Evolutionary conservation across 2,329 filamentous ascomycete species (phyloP).

Genomic region (Penicillium sp.): DNA sequence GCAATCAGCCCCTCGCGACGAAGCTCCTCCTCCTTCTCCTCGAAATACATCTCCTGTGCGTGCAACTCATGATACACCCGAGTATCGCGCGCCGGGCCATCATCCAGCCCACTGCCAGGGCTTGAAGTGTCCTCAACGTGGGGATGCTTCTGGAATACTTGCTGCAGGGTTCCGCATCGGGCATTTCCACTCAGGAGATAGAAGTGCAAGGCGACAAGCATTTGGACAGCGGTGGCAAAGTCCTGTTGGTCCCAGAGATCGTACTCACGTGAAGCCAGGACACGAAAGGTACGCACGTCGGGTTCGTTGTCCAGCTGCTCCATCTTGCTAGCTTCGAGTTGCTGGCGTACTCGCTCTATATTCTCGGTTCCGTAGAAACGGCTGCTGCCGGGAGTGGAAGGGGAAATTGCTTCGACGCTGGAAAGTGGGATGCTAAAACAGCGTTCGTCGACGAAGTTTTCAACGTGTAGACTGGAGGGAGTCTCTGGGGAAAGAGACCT

Average conservation of each 20-base stretch:
- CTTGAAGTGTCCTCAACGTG: conserved; percentile 5
- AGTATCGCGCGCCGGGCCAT: conserved; percentile 1
- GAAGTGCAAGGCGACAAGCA: conserved; percentile 21
- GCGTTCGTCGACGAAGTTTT: background rate
- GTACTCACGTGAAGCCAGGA: conserved; percentile 27
- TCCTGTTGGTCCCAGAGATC: conserved; percentile 26
- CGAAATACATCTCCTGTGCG: conserved; percentile 10
- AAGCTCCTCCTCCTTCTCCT: conserved; percentile 12
- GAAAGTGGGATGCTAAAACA: background rate
- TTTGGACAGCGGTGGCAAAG: conserved; percentile 17
- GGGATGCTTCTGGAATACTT: conserved; percentile 19
- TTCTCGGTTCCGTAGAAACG: conserved; percentile 19
- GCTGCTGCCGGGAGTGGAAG: background rate
- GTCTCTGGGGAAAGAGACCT: background rate
- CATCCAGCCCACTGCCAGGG: background rate
- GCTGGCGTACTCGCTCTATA: conserved; percentile 15
- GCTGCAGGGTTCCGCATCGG: conserved; percentile 23
- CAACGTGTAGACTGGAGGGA: background rate
- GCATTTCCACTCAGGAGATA: conserved; percentile 31
- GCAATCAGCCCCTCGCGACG: conserved; percentile 7
- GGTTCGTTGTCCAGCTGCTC: conserved; percentile 16
- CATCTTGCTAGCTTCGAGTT: conserved; percentile 15
- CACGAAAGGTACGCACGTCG: conserved; percentile 18
- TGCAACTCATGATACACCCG: conserved; percentile 2
- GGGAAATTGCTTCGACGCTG: background rate